Percentiles rank a stretch among this genome's conserved stretches.
phyloP scores from a whole-genome alignment of 805 yeast species.

The Huiozyma naganishii region DNA sequence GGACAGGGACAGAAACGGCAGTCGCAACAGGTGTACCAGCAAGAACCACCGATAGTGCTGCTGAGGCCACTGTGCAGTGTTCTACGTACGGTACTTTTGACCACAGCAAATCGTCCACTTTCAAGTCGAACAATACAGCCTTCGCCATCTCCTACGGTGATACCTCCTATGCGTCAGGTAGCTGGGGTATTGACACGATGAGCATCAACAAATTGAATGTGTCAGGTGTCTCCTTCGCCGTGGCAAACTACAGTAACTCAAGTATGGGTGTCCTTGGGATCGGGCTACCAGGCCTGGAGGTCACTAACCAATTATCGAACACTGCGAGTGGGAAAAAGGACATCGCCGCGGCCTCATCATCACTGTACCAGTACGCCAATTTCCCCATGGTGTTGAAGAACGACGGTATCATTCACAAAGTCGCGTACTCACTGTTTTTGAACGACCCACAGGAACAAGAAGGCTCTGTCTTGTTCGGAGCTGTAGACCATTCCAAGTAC shows the following conservation, averaged over 20 bases:
- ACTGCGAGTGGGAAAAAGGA: neutral
- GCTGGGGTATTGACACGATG: conserved; percentile 36
- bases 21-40: conserved; percentile 13
- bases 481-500: conserved; percentile 31
- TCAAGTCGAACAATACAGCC: conserved; percentile 22
- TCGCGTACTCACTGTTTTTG: conserved; percentile 35
- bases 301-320: conserved; percentile 33
- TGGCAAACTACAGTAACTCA: conserved; percentile 25
- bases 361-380: conserved; percentile 6
- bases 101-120: conserved; percentile 25
- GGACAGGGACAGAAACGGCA: conserved; percentile 38
- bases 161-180: conserved; percentile 36
- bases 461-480: conserved; percentile 38
- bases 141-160: conserved; percentile 44
- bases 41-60: neutral
- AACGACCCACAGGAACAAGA: conserved; percentile 29
- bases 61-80: conserved; percentile 22
- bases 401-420: conserved; percentile 33
- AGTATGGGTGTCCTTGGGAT: conserved; percentile 40
- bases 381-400: conserved; percentile 12
- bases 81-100: conserved; percentile 31
- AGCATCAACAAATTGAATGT: conserved; percentile 43
- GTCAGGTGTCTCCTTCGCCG: conserved; percentile 19
- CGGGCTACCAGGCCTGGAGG: conserved; percentile 50
- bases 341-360: conserved; percentile 11